Evolutionary conservation across 176 grass and related monocot species (phyloP), one percentile per base, ranked within the genome.

Genomic region (Musa troglodytarum): DNA sequence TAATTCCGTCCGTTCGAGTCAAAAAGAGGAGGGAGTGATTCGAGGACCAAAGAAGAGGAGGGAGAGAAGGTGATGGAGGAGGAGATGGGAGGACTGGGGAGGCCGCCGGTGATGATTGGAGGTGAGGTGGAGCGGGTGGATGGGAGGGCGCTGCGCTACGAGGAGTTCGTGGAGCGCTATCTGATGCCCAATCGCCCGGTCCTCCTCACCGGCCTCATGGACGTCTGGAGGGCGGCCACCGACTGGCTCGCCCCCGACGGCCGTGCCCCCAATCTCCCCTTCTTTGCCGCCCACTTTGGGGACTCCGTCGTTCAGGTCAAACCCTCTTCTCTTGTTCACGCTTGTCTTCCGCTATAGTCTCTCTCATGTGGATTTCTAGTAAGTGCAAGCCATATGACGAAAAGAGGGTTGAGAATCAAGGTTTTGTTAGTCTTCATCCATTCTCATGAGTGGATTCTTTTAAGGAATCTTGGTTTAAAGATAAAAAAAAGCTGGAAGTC

Each of bases 151-250:
- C 79, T 96, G 71, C 76, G 76, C 23, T 96, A 92, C 79, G 73
- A 72, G 0, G 85, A 90, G 61, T 96, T 96, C 74, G 86, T 92
- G 25, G 71, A 83, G 29, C 86, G 87, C 54, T 97, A 86, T 77
- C 77, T 97, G 77, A 86, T 62, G 69, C 77, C 83, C 56, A 97
- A 92, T 61, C 74, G 58, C 55, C 93, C 93, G 24, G 87, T 97
- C 79, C 74, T 97, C 7, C 93, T 92, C 71, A 90, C 90, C 9
- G 93, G 90, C 3, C 93, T 97, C 70, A 97, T 83, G 77, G 71
- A 81, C 63, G 82, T 65, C 61, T 93, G 90, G 93, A 69, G 80
- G 9, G 79, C 93, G 19, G 34, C 75, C 77, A 49, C 64, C 67
- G 87, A 93, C 79, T 97, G 93, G 93, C 79, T 78, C 16, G 25